Evolutionary conservation across 2,329 filamentous ascomycete species (phyloP).

Genomic region (Neofusicoccum parvum): DNA sequence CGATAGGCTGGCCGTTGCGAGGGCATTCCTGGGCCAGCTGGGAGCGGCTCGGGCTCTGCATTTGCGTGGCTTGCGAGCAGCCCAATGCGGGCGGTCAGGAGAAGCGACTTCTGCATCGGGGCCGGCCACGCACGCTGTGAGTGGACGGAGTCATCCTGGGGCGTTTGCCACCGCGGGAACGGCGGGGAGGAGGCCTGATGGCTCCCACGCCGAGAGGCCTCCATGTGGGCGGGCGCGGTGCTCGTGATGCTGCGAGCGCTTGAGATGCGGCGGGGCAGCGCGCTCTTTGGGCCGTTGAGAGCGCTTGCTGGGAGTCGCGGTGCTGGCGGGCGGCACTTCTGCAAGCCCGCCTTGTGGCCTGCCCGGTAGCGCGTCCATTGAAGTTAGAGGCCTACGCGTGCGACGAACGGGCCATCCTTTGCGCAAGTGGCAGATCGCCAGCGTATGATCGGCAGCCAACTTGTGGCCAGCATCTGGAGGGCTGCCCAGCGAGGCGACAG

Average conservation of each 20-base stretch:
- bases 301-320: background rate
- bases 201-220: background rate
- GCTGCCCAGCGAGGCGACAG: background rate
- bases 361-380: background rate
- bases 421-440: constrained; percentile 18
- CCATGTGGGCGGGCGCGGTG: background rate
- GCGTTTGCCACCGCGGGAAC: constrained; percentile 9
- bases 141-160: background rate
- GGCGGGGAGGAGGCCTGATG: constrained; percentile 5
- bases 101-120: constrained; percentile 12
- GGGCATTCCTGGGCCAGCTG: constrained; percentile 8
- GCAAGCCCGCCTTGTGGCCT: background rate
- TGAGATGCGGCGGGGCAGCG: background rate
- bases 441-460: constrained; percentile 12
- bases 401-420: constrained; percentile 8
- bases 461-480: constrained; percentile 5
- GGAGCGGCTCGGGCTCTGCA: constrained; percentile 9
- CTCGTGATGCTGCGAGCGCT: background rate
- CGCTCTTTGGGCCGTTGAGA: background rate
- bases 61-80: constrained; percentile 12
- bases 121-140: background rate
- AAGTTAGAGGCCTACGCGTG: constrained; percentile 16
- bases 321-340: background rate
- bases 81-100: constrained; percentile 16
- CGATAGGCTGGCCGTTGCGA: constrained; percentile 17